Evolutionary conservation across 2,329 filamentous ascomycete species (phyloP).

Genomic region (Beauveria brongniartii): DNA sequence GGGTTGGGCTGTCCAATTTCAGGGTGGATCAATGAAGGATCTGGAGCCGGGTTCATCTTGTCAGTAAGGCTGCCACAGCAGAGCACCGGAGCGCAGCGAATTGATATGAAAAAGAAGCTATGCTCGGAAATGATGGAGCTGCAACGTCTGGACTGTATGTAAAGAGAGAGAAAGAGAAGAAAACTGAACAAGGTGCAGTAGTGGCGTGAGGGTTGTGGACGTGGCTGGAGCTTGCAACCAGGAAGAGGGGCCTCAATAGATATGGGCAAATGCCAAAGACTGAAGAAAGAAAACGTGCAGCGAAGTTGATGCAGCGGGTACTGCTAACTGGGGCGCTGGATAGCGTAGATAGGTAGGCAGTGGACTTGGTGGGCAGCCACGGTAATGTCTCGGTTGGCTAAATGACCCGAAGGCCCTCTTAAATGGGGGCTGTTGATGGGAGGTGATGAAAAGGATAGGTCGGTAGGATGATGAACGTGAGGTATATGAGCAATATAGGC

Average conservation of each 20-base stretch:
- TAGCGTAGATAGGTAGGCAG: not conserved
- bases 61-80: constrained; percentile 24
- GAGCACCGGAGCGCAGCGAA: constrained; percentile 1
- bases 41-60: constrained; percentile 29
- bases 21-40: constrained; percentile 49
- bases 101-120: not conserved
- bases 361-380: not conserved
- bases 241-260: not conserved
- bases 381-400: constrained; percentile 4
- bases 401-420: constrained; percentile 1
- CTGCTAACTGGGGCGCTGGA: not conserved
- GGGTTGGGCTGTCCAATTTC: constrained; percentile 39
- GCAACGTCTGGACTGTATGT: not conserved
- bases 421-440: too few species aligned
- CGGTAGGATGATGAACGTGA: not conserved
- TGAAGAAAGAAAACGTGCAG: not conserved
- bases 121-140: not conserved
- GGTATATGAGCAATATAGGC: too few species aligned
- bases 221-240: constrained; percentile 10
- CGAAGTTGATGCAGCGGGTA: not conserved
- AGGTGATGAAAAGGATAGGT: not conserved
- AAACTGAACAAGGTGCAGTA: not conserved
- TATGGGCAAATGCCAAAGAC: not conserved
- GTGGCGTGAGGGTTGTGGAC: constrained; percentile 1
- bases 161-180: not conserved